These are phyloP conservation scores for Cystobasidium tubakii DNA, from an alignment of 768 basidiomycete species.

Conservation along the genomic window DNA sequence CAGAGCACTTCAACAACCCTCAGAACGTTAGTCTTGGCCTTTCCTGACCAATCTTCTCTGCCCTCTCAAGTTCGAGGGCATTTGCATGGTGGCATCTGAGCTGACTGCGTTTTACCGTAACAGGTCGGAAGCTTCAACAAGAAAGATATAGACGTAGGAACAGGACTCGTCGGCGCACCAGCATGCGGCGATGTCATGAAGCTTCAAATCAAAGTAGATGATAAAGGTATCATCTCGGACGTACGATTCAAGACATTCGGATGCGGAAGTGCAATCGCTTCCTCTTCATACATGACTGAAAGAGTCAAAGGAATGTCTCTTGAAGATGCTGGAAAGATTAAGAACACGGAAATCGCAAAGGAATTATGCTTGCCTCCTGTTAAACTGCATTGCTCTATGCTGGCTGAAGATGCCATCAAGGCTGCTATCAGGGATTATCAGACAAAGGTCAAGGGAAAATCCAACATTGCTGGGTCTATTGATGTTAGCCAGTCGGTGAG, in stretches of 20 bases:
- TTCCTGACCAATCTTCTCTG: neutral
- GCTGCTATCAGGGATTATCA: constrained; percentile 96
- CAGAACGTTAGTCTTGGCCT: constrained; percentile 71
- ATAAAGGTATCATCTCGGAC: constrained; percentile 88
- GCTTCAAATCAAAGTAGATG: constrained; percentile 94
- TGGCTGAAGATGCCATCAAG: constrained; percentile 97
- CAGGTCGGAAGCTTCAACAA: constrained; percentile 96
- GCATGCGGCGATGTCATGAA: constrained; percentile 47
- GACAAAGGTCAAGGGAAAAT: constrained; percentile 60
- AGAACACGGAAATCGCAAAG: constrained; percentile 98
- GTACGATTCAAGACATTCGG: constrained; percentile 99
- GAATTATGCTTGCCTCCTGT: constrained; percentile 92
- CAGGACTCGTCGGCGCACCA: constrained; percentile 81
- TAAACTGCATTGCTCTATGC: constrained; percentile 90
- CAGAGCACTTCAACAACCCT: constrained; percentile 89
- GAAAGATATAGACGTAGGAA: constrained; percentile 82
- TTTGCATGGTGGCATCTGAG: too few species aligned
- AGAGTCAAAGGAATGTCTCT: constrained; percentile 88
- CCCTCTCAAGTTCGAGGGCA: neutral
- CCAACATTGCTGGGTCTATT: constrained; percentile 58
- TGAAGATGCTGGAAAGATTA: constrained; percentile 90
- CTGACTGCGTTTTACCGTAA: constrained; percentile 13
- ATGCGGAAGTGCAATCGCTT: constrained; percentile 95
- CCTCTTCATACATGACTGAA: constrained; percentile 97
- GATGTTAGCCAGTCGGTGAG: constrained; percentile 52